Conservation (phyloP, 805 yeast species). For the Metschnikowia koreensis region DNA sequence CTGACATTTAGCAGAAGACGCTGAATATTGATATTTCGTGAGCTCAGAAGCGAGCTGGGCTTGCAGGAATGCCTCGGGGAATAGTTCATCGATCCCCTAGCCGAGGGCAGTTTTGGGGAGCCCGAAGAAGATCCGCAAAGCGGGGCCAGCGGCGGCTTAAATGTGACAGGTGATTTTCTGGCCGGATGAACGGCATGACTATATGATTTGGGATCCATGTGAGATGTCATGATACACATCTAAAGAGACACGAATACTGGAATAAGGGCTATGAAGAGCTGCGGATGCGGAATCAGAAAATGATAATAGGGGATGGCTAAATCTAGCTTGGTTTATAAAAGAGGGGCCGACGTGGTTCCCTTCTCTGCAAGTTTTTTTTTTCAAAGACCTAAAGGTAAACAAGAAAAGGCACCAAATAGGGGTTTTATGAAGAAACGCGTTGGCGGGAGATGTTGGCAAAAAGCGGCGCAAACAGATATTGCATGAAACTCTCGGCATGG, state of each 20-base stretch:
- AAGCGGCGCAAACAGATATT: constrained; percentile 6
- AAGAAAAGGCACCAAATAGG: not conserved
- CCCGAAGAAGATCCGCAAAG: constrained; percentile 7
- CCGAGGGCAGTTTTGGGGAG: constrained; percentile 3
- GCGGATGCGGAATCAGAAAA: too few species aligned
- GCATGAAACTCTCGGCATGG: constrained; percentile 2
- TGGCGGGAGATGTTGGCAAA: not conserved
- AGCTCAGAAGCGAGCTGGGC: constrained; percentile 24
- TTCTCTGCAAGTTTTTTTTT: not conserved
- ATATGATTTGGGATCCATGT: constrained; percentile 8
- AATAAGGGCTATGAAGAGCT: too few species aligned
- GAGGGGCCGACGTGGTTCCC: not conserved
- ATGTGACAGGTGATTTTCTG: constrained; percentile 6
- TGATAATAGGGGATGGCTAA: not conserved
- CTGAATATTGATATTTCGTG: constrained; percentile 37
- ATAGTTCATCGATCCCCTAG: constrained; percentile 28
- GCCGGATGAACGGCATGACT: constrained; percentile 1
- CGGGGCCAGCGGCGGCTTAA: constrained; percentile 10
- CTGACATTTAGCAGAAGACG: constrained; percentile 33
- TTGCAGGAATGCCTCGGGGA: constrained; percentile 39
- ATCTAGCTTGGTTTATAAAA: not conserved
- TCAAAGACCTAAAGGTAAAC: not conserved
- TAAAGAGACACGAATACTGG: not conserved
- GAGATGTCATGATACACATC: constrained; percentile 5
- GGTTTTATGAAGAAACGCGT: not conserved